These are phyloP conservation scores for Trichoderma asperelloides DNA, from an alignment of 495 filamentous ascomycete genomes.

Conservation along the genomic window DNA sequence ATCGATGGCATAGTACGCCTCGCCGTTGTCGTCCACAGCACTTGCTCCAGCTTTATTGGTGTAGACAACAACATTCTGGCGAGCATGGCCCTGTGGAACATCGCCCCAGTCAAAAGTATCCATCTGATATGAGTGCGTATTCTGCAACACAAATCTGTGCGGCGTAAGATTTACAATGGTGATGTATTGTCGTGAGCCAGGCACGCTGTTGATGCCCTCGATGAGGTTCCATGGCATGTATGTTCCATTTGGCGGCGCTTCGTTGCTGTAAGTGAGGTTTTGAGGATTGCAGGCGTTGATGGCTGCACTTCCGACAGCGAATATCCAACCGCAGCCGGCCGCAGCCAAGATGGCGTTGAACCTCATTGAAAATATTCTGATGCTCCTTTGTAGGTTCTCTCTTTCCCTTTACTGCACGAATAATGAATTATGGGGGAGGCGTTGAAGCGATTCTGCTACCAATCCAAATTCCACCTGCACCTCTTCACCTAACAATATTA, in stretches of 20 bases:
- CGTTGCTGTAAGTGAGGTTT: constrained; percentile 17
- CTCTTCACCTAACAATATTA: too few species aligned
- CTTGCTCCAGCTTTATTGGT: constrained; percentile 1
- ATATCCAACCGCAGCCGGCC: not conserved
- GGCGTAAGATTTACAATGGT: constrained; percentile 26
- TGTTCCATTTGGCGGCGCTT: constrained; percentile 14
- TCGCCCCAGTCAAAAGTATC: constrained; percentile 17
- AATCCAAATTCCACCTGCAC: too few species aligned
- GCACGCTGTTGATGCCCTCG: constrained; percentile 7
- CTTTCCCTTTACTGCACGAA: not conserved
- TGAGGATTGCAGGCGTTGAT: constrained; percentile 9
- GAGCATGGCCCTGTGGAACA: constrained; percentile 14
- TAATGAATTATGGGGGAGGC: too few species aligned
- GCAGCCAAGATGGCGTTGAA: not conserved
- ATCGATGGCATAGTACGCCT: constrained; percentile 23
- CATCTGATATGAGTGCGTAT: constrained; percentile 24
- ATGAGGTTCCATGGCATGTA: constrained; percentile 13
- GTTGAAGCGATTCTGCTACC: too few species aligned
- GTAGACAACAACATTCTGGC: constrained; percentile 21
- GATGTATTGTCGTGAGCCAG: constrained; percentile 19
- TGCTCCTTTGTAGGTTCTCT: not conserved
- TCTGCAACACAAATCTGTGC: constrained; percentile 21
- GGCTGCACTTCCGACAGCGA: not conserved
- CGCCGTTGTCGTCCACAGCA: constrained; percentile 19
- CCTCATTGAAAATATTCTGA: not conserved